Evolutionary conservation across 108 stramenopile genomes (phyloP).

Genomic region (Fragilariopsis cylindrus): DNA sequence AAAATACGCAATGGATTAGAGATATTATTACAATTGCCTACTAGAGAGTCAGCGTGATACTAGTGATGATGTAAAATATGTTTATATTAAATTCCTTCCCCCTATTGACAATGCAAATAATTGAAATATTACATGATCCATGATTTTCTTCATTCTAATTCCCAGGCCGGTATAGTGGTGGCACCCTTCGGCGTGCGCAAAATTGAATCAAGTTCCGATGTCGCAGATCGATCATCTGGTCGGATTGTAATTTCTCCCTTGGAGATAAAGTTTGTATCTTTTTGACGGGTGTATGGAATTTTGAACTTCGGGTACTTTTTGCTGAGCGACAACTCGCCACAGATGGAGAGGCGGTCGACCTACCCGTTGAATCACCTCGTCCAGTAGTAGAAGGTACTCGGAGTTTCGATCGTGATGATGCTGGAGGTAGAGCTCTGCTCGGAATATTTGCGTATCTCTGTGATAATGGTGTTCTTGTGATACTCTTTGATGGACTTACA

Average conservation of each 20-base stretch:
- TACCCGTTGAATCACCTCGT: not conserved
- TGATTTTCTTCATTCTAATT: not conserved
- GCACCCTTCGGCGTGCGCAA: not conserved
- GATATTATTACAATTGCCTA: no score
- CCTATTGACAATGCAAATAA: no score
- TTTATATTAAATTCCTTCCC: no score
- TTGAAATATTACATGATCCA: no score
- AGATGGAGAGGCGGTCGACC: not conserved
- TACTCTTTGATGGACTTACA: not conserved
- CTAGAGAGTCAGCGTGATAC: no score
- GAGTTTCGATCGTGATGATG: not conserved
- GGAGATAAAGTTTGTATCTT: constrained; percentile 1
- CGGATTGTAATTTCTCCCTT: constrained; percentile 7
- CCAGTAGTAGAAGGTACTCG: not conserved
- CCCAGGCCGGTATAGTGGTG: no score
- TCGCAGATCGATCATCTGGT: constrained; percentile 6
- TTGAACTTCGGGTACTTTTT: not conserved
- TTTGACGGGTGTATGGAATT: not conserved
- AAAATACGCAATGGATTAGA: no score
- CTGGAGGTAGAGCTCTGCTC: not conserved
- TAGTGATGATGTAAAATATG: no score
- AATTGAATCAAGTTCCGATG: constrained; percentile 5
- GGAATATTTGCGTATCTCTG: constrained; percentile 1
- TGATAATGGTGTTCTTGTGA: constrained; percentile 1
- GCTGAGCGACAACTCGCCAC: not conserved